Evolutionary conservation across 2,329 filamentous ascomycete genomes (phyloP).

Genomic region (Ophiocordyceps sinensis): DNA sequence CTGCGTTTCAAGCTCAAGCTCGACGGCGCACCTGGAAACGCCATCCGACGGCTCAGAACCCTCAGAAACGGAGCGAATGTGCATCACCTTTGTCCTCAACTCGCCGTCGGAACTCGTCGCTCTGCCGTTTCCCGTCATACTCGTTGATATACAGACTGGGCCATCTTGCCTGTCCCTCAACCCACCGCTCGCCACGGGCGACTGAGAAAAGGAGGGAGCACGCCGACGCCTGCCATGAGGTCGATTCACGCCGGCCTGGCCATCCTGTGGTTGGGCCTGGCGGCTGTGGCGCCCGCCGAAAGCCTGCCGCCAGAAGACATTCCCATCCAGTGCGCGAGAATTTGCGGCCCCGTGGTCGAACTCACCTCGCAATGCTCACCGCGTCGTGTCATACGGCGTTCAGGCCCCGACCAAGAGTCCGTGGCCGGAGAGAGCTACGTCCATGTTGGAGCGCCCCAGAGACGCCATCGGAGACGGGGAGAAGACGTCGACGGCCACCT

Average conservation of each 20-base stretch:
- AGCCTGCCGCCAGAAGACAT: constrained; percentile 20
- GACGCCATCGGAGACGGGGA: neutral
- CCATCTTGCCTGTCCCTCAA: too few species aligned
- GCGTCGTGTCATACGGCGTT: neutral
- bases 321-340: constrained; percentile 23
- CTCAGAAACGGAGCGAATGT: too few species aligned
- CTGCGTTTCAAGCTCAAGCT: too few species aligned
- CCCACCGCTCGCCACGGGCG: too few species aligned
- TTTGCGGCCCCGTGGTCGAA: constrained; percentile 28
- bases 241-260: constrained; percentile 9
- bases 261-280: constrained; percentile 13
- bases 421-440: too few species aligned
- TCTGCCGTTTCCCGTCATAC: too few species aligned
- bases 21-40: too few species aligned
- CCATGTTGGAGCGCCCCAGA: neutral
- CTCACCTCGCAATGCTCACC: constrained; percentile 21
- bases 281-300: constrained; percentile 13
- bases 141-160: too few species aligned
- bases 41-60: too few species aligned
- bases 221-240: constrained; percentile 11
- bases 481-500: neutral
- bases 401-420: neutral
- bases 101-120: too few species aligned
- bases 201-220: too few species aligned
- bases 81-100: too few species aligned